A percentile compares a stretch with the other conserved stretches of the same genome.
Evolutionary conservation across 306 rosid genomes (phyloP).

Genomic region (Medicago ruthenica): DNA sequence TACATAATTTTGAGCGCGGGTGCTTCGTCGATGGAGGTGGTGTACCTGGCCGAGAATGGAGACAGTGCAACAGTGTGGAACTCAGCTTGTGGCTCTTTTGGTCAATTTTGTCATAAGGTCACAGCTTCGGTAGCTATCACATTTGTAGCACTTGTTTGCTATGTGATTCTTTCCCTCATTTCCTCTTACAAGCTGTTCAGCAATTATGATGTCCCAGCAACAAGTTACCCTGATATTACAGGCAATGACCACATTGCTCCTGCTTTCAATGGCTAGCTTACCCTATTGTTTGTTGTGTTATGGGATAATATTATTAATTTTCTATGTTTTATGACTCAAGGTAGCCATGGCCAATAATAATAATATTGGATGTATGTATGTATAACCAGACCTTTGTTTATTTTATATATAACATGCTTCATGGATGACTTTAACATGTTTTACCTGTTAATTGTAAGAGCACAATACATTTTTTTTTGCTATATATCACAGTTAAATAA

Average conservation of each 20-base stretch:
- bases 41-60: conserved; percentile 79
- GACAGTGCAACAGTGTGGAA: conserved; percentile 64
- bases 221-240: conserved; percentile 40
- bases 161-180: conserved; percentile 65
- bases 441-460: neutral
- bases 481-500: no score
- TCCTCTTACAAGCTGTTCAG: conserved; percentile 87
- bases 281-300: neutral
- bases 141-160: conserved; percentile 61
- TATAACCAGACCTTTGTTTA: neutral
- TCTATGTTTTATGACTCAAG: conserved; percentile 7
- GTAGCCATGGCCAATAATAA: neutral
- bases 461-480: no score
- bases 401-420: neutral
- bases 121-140: conserved; percentile 64
- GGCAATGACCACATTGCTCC: conserved; percentile 38
- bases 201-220: conserved; percentile 63
- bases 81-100: conserved; percentile 70
- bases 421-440: neutral
- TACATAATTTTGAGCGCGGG: conserved; percentile 77
- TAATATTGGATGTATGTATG: neutral
- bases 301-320: neutral
- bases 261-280: conserved; percentile 52
- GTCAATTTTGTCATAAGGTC: conserved; percentile 68
- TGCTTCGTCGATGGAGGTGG: conserved; percentile 69